These are phyloP conservation scores for Mortierella claussenii DNA, from an alignment of 192 early-diverging fungal species.

Conservation along the genomic window DNA sequence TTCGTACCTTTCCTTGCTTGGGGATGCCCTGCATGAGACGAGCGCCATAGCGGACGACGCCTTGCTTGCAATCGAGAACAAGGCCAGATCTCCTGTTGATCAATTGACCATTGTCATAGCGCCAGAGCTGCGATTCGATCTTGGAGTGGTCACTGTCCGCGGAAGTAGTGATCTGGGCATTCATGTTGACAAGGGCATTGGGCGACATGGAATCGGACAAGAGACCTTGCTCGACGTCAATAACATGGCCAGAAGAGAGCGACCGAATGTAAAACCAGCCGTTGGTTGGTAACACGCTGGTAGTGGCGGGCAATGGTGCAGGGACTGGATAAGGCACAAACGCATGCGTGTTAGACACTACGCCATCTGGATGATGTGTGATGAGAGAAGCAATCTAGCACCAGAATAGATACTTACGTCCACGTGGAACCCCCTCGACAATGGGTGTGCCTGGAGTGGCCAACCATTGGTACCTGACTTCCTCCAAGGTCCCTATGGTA, in stretches of 20 bases:
- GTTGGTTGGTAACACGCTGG: constrained; percentile 21
- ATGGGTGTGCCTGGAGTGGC: constrained; percentile 4
- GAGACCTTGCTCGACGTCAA: constrained; percentile 36
- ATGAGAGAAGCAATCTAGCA: too few species aligned
- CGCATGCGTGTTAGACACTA: too few species aligned
- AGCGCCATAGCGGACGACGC: constrained; percentile 46
- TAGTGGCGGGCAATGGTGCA: neutral
- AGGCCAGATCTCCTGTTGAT: constrained; percentile 49
- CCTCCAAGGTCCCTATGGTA: constrained; percentile 40
- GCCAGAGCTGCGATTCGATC: constrained; percentile 49
- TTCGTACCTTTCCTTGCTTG: constrained; percentile 38
- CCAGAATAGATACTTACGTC: too few species aligned
- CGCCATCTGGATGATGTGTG: too few species aligned
- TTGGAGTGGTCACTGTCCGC: constrained; percentile 16
- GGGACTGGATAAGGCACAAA: too few species aligned
- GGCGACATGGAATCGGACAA: constrained; percentile 23
- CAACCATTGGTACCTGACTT: constrained; percentile 35
- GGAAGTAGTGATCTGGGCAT: constrained; percentile 10
- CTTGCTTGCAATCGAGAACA: constrained; percentile 49
- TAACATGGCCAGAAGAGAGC: constrained; percentile 29
- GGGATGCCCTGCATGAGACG: constrained; percentile 31
- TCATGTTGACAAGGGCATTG: constrained; percentile 41
- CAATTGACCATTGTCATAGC: constrained; percentile 41
- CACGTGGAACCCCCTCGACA: too few species aligned
- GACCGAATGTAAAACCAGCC: constrained; percentile 54